Percentiles rank a stretch among this genome's conserved stretches.
Conservation (phyloP, 805 yeast genomes). For the Sugiyamaella marilandica region DNA sequence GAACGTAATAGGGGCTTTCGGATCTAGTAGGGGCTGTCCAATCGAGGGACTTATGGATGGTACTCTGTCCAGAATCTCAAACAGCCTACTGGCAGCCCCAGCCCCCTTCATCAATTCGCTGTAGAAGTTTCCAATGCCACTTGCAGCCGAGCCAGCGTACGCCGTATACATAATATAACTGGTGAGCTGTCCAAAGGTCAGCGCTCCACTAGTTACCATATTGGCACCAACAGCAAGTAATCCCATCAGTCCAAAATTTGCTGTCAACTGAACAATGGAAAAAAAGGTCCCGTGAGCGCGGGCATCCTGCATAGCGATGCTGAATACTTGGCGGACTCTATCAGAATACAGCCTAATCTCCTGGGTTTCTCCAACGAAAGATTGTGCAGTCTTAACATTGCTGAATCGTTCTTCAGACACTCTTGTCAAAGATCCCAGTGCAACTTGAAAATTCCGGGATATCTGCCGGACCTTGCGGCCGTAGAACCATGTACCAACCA, state of each 20-base stretch:
- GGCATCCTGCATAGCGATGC: slow-evolving; percentile 77
- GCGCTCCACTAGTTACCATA: slow-evolving; percentile 69
- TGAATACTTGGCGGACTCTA: slow-evolving; percentile 60
- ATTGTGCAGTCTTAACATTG: slow-evolving; percentile 81
- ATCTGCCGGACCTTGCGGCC: slow-evolving; percentile 73
- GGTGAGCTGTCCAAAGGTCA: slow-evolving; percentile 83
- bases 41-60: slow-evolving; percentile 64
- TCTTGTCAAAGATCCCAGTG: slow-evolving; percentile 79
- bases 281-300: slow-evolving; percentile 67
- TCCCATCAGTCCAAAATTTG: slow-evolving; percentile 74
- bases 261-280: slow-evolving; percentile 78
- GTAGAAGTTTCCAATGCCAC: slow-evolving; percentile 85
- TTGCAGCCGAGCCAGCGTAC: slow-evolving; percentile 88
- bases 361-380: slow-evolving; percentile 77
- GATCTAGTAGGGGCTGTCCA: slow-evolving; percentile 47
- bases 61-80: slow-evolving; percentile 75
- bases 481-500: slow-evolving; percentile 72
- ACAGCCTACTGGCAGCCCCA: slow-evolving; percentile 89
- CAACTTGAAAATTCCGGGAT: slow-evolving; percentile 73
- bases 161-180: slow-evolving; percentile 95
- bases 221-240: slow-evolving; percentile 74
- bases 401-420: slow-evolving; percentile 88
- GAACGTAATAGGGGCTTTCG: slow-evolving; percentile 48
- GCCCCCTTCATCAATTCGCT: slow-evolving; percentile 95
- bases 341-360: slow-evolving; percentile 73